A percentile compares a stretch with the other conserved stretches of the same genome.
These are phyloP conservation scores for Podila verticillata DNA, from an alignment of 192 early-diverging fungal species.

Conservation along the genomic window DNA sequence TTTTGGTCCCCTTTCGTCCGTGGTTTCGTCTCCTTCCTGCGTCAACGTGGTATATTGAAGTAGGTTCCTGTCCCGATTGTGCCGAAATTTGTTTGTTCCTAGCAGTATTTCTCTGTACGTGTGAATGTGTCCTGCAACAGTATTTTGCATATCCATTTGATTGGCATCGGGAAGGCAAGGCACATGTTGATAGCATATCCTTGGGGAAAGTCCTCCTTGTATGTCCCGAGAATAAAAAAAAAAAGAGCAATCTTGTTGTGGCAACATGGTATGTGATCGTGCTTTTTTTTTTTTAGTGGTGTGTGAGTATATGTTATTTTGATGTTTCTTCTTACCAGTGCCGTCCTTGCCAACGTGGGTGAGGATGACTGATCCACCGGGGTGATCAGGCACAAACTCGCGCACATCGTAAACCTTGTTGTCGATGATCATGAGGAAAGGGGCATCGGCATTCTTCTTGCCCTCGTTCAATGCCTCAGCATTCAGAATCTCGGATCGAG, in stretches of 20 bases:
- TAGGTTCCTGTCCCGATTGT: too few species aligned
- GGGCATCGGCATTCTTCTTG: slow-evolving; percentile 51
- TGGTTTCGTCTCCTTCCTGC: too few species aligned
- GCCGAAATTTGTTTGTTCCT: too few species aligned
- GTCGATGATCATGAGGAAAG: slow-evolving; percentile 74
- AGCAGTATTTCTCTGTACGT: not conserved
- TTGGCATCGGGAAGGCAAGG: not conserved
- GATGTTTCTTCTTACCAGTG: slow-evolving; percentile 56
- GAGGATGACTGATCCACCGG: slow-evolving; percentile 79
- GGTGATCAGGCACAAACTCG: slow-evolving; percentile 80
- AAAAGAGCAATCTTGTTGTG: not conserved
- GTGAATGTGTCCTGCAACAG: not conserved
- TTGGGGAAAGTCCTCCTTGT: not conserved
- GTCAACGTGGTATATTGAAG: too few species aligned
- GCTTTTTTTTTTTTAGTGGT: too few species aligned
- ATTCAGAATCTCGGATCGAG: slow-evolving; percentile 48
- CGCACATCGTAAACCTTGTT: slow-evolving; percentile 84
- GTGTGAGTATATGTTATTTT: too few species aligned
- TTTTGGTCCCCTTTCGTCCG: too few species aligned
- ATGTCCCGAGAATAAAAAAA: not conserved
- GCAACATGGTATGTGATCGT: too few species aligned
- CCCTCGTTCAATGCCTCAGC: slow-evolving; percentile 22
- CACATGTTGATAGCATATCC: not conserved
- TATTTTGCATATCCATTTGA: not conserved
- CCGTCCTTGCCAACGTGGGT: slow-evolving; percentile 82